Evolutionary conservation across 164 flowering plant species (phyloP), one percentile per base, ranked within the genome.

Genomic region (Magnolia kwangsiensis): DNA sequence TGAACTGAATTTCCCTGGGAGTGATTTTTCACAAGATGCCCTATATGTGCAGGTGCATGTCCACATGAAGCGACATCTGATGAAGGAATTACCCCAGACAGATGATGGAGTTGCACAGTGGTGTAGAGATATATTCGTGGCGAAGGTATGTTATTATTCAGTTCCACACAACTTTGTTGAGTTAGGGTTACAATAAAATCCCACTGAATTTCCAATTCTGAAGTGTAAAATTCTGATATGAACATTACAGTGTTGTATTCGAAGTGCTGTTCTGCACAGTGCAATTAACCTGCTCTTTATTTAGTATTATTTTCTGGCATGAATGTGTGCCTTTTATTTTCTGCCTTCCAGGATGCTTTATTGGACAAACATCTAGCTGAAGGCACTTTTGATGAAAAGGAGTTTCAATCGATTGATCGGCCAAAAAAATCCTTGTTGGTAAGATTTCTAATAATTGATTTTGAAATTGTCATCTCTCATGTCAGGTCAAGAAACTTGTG

Each of bases 41-140:
- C 27, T 18, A 11, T 24, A 24, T 31, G 9, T 45, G 61, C 86
- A 96, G 99, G 85, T 94, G 50, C 95, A 96, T 81, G 91, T 96
- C 51, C 94, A 90, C 79, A 65, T 96, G 66, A 90, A 89, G 85
- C 84, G 98, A 23, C 88, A 88, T 82, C 50, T 76, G 68, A 91
- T 89, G 87, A 78, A 83, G 11, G 97, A 93, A 81, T 75, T 95
- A 75, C 98, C 98, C 29, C 88, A 89, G 85, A 88, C 94, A 55
- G 85, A 81, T 10, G 86, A 84, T 50, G 98, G 83, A 19, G 88
- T 93, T 80, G 84, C 93, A 20, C 92, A 93, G 59, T 95, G 98
- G 98, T 95, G 98, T 77, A 88, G 72, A 85, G 94, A 95, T 80
- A 72, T 81, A 8, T 93, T 93, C 83, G 87, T 93, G 70, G 87